A percentile compares a stretch with the other conserved stretches of the same genome.
phyloP scores from a whole-genome alignment of 2,329 filamentous ascomycete species.

The Fusarium algeriense region DNA sequence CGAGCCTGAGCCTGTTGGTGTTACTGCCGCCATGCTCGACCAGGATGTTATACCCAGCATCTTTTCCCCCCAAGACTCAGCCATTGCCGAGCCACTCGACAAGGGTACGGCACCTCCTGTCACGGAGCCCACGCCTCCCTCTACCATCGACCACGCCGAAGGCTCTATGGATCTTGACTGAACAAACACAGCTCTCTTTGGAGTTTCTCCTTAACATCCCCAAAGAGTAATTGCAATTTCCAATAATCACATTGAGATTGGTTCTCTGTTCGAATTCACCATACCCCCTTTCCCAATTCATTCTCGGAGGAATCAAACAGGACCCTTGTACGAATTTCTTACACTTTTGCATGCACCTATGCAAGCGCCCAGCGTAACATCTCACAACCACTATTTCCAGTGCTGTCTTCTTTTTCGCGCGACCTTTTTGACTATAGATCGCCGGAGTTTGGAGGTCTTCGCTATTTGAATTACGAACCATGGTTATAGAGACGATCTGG shows the following conservation, averaged over 20 bases:
- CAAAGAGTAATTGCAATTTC: conserved; percentile 22
- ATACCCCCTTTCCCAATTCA: conserved; percentile 28
- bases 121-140: conserved; percentile 57
- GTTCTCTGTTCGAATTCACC: conserved; percentile 33
- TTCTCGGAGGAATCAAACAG: conserved; percentile 25
- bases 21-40: conserved; percentile 36
- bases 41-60: conserved; percentile 45
- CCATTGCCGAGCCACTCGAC: conserved; percentile 47
- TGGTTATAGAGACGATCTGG: conserved; percentile 45
- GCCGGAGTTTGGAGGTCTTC: conserved; percentile 41
- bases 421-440: conserved; percentile 36
- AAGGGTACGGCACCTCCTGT: conserved; percentile 50
- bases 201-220: neutral
- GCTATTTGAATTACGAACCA: conserved; percentile 42
- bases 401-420: conserved; percentile 9
- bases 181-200: conserved; percentile 5
- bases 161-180: conserved; percentile 57
- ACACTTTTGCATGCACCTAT: conserved; percentile 3
- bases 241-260: conserved; percentile 33
- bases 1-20: conserved; percentile 46
- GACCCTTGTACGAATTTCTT: conserved; percentile 30
- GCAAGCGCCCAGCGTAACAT: conserved; percentile 1
- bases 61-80: conserved; percentile 47
- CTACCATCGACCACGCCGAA: conserved; percentile 56
- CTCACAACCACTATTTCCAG: neutral